Base-by-base conservation (phyloP, 352 stramenopile species). In the Globisporangium orthogonon region DNA sequence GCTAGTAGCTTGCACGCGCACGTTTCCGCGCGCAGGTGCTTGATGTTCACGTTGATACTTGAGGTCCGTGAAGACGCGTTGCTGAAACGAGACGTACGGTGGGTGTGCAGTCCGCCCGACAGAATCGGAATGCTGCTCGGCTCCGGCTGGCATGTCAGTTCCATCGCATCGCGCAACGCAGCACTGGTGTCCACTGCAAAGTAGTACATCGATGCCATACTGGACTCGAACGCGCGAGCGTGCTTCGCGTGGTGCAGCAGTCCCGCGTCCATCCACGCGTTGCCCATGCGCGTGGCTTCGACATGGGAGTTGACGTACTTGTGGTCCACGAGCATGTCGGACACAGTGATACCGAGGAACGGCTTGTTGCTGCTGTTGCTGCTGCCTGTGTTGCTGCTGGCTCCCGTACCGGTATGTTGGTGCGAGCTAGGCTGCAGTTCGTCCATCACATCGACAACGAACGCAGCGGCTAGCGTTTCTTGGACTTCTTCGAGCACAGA, bases 261-360 rank as follows among this genome's bases (percentile, higher is more conserved):
- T 3, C 64, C 64, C 0, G 61, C 60, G 28, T 71, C 64, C 64
- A 71, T 71, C 30, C 61, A 59, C 29, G 56, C 33, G 49, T 83
- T 85, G 10, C 76, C 76, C 4, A 87, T 45, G 2, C 76, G 76
- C 13, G 71, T 61, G 0, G 62, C 74, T 61, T 87, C 77, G 11
- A 60, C 63, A 4, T 66, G 56, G 1, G 57, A 69, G 3, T 63
- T 61, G 6, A 82, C 74, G 17, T 75, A 78, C 18, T 68, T 60
- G 13, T 75, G 65, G 0, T 73, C 70, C 48, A 79, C 61, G 69
- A 85, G 78, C 23, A 65, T 68, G 10, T 73, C 62, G 7, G 63
- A 41, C 0, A 54, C 62, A 6, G 67, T 45, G 7, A 68, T 56
- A 0, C 71, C 71, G 43, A 48, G 43, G 43, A 48, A 48, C 17